Evolutionary conservation across 306 rosid genomes (phyloP), one percentile per base, ranked within the genome.

Genomic region (Lathyrus sativus): DNA sequence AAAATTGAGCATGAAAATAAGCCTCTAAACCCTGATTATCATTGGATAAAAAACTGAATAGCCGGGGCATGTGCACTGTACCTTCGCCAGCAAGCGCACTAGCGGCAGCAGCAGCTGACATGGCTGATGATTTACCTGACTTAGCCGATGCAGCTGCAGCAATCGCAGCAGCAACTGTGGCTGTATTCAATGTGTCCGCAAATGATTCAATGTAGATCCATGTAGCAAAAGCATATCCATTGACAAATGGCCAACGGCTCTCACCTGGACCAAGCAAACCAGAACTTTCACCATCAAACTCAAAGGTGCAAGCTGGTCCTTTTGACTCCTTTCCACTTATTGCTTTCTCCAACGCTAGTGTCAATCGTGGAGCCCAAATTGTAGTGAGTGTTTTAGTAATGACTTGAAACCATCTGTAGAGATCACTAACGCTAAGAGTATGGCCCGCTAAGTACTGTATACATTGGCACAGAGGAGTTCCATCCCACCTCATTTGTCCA

Each of bases 51-150:
- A 93, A 93, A 79, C 99, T 93, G 73, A 93, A 93, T 26, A 93
- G 80, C 7, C 99, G 89, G 6, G 99, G 99, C 99, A 93, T 93
- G 84, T 93, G 97, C 8, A 91, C 92, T 66, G 99, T 90, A 76
- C 99, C 99, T 85, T 93, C 99, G 75, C 99, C 99, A 70, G 97
- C 99, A 70, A 93, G 97, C 33, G 96, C 99, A 81, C 99, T 90
- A 76, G 99, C 99, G 42, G 99, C 99, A 11, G 99, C 99, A 72
- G 99, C 99, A 76, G 99, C 99, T 37, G 99, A 90, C 99, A 93
- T 87, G 73, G 99, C 97, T 50, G 99, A 93, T 19, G 99, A 93
- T 85, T 93, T 93, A 70, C 99, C 99, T 0, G 99, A 93, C 81
- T 48, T 90, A 43, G 99, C 99, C 2, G 97, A 96, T 42, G 97